Base-by-base conservation (phyloP, 1,139 yeast species). In the Debaryomycetaceae sp. region DNA sequence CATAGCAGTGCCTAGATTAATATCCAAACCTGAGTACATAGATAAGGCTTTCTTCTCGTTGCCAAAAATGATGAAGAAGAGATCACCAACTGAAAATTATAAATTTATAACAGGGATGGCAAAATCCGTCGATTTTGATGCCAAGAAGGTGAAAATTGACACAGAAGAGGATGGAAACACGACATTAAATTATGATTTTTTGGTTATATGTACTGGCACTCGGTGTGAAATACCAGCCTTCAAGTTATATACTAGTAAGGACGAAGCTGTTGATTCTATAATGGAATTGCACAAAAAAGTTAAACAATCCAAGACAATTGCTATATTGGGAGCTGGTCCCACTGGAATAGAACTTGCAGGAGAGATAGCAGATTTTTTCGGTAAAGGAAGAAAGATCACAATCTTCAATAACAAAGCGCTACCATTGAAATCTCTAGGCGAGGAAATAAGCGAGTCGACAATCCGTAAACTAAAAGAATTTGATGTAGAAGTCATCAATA, bases 341-440 rank as follows among this genome's bases (percentile, higher is more conserved):
- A 63, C 69, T 8, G 70, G 70, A 13, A 66, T 63, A 11, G 70
- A 66, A 43, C 38, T 53, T 2, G 62, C 63, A 4, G 67, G 62
- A 1, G 70, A 65, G 40, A 47, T 63, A n/a, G 66, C 58, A 6
- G 45, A 43, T 24, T 46, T 43, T n/a, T 57, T 42, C 35, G 42
- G 49, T 2, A 44, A 44, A n/a, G 41, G 49, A 11, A 51, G 53
- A 35, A 38, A 49, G 2, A 58, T 63, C n/a, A 56, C 59, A 5
- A 50, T 65, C 36, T 57, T 50, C 43, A 55, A 63, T 2, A 66
- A 66, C 2, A 36, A 49, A 1, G 27, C 43, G 2, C 57, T 48
- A 6, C 65, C 66, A 1, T 54, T 65, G 44, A 35, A 44, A 1
- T 34, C 35, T 0, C 41, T 54, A 9, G 52, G 54, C 7, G 45